Evolutionary conservation across 768 basidiomycete genomes (phyloP), one percentile per base, ranked within the genome.

Genomic region (Kwoniella bestiolae): DNA sequence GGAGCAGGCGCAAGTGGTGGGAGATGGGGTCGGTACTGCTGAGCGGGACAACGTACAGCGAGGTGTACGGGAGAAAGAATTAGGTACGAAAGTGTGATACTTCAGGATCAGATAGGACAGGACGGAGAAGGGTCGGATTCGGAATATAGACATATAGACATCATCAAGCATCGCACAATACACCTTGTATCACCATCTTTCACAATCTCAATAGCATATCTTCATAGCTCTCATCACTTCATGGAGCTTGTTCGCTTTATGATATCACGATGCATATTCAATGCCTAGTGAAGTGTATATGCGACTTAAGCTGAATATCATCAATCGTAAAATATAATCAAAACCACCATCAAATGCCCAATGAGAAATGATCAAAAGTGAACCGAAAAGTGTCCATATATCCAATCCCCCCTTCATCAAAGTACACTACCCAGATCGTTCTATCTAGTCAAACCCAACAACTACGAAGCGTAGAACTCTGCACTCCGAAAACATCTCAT

Each of bases 391-490:
- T 56, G 53, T 56, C 53, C 53, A 28, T 56, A 6, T 52, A 26
- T 52, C 25, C n/a, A n/a, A n/a, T n/a, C n/a, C n/a, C n/a, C n/a
- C n/a, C n/a, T n/a, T n/a, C n/a, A n/a, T n/a, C n/a, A n/a, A n/a
- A n/a, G n/a, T n/a, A n/a, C n/a, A n/a, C n/a, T n/a, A n/a, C n/a
- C n/a, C n/a, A n/a, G n/a, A n/a, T n/a, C n/a, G 41, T 46, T 25
- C 38, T 7, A 21, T 38, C 38, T 26, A 3, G 16, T 23, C 35
- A 23, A 11, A 25, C 0, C 25, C 16, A 11, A 53, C 14, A 31
- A 31, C 44, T 61, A 61, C 18, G 60, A 61, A 50, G 60, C 60
- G 46, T 63, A 63, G 62, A 63, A 63, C 32, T 63, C 62, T 63
- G 35, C 9, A 47, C 6, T 26, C 38, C 28, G 7, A 11, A 2